Conservation (phyloP, 345 rosid genomes). For the Eucalyptus virginea region DNA sequence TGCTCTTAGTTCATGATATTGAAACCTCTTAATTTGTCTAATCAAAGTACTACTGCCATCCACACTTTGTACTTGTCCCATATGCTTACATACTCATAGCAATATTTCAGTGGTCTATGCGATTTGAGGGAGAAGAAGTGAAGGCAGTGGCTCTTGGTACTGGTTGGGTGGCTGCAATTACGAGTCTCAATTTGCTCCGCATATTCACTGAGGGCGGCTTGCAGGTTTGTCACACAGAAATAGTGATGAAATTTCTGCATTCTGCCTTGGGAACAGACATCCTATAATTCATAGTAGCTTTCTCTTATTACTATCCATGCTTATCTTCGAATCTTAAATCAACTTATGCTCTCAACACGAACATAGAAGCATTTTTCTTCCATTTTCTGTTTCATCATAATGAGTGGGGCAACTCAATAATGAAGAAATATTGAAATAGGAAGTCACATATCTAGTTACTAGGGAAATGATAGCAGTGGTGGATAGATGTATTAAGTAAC, state of each 20-base stretch:
- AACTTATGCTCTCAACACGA: background rate
- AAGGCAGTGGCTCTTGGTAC: conserved; percentile 78
- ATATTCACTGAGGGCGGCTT: conserved; percentile 86
- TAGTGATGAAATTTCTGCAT: background rate
- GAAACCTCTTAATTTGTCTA: background rate
- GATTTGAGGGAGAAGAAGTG: conserved; percentile 96
- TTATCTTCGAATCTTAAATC: background rate
- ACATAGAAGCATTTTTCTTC: background rate
- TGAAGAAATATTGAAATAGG: background rate
- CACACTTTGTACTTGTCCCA: background rate
- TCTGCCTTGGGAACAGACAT: background rate
- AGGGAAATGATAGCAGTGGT: background rate
- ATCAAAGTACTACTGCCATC: background rate
- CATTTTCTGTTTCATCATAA: background rate
- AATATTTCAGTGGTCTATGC: conserved; percentile 78
- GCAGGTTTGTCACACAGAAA: conserved; percentile 48
- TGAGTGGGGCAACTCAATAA: background rate
- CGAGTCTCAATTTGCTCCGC: conserved; percentile 83
- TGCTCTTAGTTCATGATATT: background rate
- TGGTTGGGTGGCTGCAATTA: conserved; percentile 91
- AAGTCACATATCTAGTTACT: background rate
- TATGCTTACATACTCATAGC: background rate
- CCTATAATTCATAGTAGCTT: background rate
- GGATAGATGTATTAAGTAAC: background rate
- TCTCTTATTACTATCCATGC: background rate